phyloP scores from a whole-genome alignment of 305 asterid species.

The Rubia tinctorum region DNA sequence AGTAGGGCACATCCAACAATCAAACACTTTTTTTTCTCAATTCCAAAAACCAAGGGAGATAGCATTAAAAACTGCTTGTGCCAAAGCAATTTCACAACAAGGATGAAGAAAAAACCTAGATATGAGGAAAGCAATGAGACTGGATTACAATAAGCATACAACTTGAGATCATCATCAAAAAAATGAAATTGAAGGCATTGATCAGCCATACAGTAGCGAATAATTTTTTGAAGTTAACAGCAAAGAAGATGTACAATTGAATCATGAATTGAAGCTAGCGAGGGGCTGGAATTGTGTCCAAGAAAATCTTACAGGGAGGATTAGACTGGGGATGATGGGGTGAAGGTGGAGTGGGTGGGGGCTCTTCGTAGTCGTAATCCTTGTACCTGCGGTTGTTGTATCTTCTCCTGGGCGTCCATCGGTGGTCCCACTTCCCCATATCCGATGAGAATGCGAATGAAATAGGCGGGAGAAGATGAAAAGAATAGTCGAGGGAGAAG shows the following conservation, averaged over 20 bases:
- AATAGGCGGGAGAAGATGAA: not conserved
- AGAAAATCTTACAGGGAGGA: conserved; percentile 37
- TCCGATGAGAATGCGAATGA: not conserved
- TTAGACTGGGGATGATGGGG: conserved; percentile 29
- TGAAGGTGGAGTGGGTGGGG: conserved; percentile 47
- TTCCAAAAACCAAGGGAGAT: not conserved
- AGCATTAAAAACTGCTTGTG: not conserved
- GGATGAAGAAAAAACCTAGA: not conserved
- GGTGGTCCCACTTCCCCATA: conserved; percentile 71
- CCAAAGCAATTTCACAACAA: not conserved
- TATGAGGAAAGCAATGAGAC: not conserved
- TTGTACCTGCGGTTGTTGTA: conserved; percentile 25
- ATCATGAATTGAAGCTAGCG: not conserved
- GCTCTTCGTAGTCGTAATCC: conserved; percentile 38
- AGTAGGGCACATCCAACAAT: not conserved
- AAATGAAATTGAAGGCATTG: not conserved
- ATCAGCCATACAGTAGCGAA: no score
- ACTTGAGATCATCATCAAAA: not conserved
- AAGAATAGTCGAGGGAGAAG: not conserved
- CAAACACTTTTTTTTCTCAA: not conserved
- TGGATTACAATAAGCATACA: not conserved
- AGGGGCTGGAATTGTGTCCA: not conserved
- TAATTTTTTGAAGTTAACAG: no score
- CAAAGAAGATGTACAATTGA: not conserved
- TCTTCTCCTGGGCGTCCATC: conserved; percentile 47